Evolutionary conservation across 768 basidiomycete species (phyloP), one percentile per base, ranked within the genome.

Genomic region (Postia placenta): DNA sequence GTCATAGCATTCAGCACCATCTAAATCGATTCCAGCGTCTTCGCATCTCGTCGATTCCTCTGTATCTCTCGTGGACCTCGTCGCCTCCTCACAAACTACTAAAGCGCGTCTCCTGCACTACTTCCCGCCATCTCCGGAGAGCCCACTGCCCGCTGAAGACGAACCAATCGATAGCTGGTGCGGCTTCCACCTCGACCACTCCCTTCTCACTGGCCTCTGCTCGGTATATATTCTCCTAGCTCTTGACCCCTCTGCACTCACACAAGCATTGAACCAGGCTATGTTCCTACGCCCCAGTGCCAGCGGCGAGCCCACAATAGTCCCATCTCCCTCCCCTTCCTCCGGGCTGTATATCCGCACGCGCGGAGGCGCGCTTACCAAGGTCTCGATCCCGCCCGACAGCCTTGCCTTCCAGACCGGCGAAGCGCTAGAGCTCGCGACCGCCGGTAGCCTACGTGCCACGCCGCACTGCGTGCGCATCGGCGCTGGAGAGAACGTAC

Each of bases 61-160:
- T 0, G 57, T 87, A 40, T 85, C 88, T 7, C 69, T 98, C 20
- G 75, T 81, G 5, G 65, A 78, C 14, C 68, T 99, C 42, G 87
- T 98, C 60, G 66, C 73, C 15, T 74, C 76, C 2, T 90, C 90
- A 6, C 83, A 87, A 58, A 91, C 88, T 4, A 87, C 81, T 33
- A 98, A 98, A 65, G 95, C 91, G 2, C 80, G 96, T 26, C 76
- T 99, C 11, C 72, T 99, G n/a, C 95, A 99, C 62, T 99, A 99
- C 66, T 99, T 93, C 60, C 88, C 95, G 14, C 81, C 83, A 9
- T 60, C 74, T 23, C 63, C 74, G 1, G 74, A 68, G 40, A 58
- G 54, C 17, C 54, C 63, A 17, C 54, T 58, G 4, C 66, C 70
- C 0, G 51, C 61, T 3, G 77, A 83, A 28, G 79, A 85, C 53